Base-by-base conservation (phyloP, 2,329 filamentous ascomycete species). In the Nothomitra cinnamomea region DNA sequence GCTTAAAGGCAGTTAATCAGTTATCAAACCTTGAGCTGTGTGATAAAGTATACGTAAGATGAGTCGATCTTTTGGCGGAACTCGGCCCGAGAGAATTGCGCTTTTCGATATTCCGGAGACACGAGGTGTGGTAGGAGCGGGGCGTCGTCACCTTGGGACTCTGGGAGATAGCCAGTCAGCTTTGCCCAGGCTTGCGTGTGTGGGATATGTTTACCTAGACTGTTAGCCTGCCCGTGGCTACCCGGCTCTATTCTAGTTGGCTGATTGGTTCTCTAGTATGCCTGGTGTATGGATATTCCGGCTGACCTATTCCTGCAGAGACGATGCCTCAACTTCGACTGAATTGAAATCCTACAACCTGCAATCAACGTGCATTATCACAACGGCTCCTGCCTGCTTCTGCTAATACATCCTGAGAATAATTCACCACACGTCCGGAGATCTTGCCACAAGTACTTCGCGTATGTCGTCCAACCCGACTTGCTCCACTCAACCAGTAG, bases 261-360 rank as follows among this genome's bases (percentile, higher is more conserved):
- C 41, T 13, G 41, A 45, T 45, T 38, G 35, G 35, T 38, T 38
- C 35, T 38, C 15, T 38, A 38, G 35, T 15, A 38, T 38, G 35
- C 35, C 35, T 38, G 35, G 15, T n/a, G 35, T 38, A 7, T 38
- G 35, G 35, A 38, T 38, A 38, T 38, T 38, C 35, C 35, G 15
- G 35, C 35, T 38, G 35, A 38, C 35, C 35, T 15, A 38, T 38
- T 15, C 15, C 35, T 38, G 35, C 35, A 38, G 7, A 38, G 35
- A 15, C n/a, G 35, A 38, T 15, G 41, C 41, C 41, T 45, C 41
- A 13, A 45, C 5, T 45, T 22, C 41, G 41, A 45, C 41, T 21
- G 41, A 38, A 45, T 45, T 45, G 17, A 45, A 45, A 45, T 45
- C 41, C 10, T 45, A 22, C 41, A 45, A 45, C 41, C 41, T 45